Base-by-base conservation (phyloP, 129 eudicot species). In the Heracleum sosnowskyi region DNA sequence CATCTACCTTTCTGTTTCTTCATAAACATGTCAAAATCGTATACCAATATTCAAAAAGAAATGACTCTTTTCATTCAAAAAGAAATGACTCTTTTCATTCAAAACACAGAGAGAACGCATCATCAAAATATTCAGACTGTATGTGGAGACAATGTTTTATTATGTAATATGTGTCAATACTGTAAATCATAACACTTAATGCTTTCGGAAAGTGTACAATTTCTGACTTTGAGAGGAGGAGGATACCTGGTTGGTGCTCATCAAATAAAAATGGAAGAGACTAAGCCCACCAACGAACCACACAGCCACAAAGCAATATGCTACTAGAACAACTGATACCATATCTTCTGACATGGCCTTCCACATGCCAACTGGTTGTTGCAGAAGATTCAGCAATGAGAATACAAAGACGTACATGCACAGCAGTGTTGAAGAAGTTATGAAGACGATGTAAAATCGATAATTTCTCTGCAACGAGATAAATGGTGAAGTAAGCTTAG, bases 211-310 rank as follows among this genome's bases (percentile, higher is more conserved):
- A 11, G 31, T 41, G 20, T 39, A 40, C 15, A 41, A 51, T 46
- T 49, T 39, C 33, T 26, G 8, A 64, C 28, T 71, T 60, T 7
- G 34, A 33, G 68, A 20, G 53, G 28, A 74, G 74, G 78, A 62
- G 75, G 69, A 83, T 41, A 92, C 97, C 96, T 93, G 97, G 82
- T 93, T 93, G 69, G 98, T 91, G 77, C 85, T 86, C 47, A 91
- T 89, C 66, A 93, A 93, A 77, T 89, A 93, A 17, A 87, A 71
- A 79, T 93, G 98, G 82, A 93, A 93, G 53, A 89, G 83, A 42
- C 89, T 91, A 22, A 93, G 97, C 77, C 98, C 97, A 4, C 98
- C 98, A 51, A 93, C 97, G 34, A 93, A 93, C 98, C 98, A 93
- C 36, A 91, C 89, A 7, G 82, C 88, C 45, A 93, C 82, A 79